Percentiles rank a stretch among this genome's conserved stretches.
phyloP scores from a whole-genome alignment of 768 basidiomycete species.

The Hydnomerulius pinastri region DNA sequence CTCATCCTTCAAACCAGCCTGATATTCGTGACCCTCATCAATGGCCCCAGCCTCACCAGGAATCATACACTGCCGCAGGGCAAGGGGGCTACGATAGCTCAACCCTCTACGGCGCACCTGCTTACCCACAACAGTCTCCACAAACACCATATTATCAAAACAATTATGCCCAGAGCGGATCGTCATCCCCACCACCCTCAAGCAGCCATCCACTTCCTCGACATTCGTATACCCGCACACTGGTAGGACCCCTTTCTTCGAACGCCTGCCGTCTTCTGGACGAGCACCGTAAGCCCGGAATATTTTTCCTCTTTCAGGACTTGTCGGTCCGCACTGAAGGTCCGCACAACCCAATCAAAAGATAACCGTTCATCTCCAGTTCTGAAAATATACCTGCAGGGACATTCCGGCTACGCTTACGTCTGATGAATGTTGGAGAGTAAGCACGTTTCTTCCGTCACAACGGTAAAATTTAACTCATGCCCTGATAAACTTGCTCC shows the following conservation, averaged over 20 bases:
- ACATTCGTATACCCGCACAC: constrained; percentile 79
- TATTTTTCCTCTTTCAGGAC: constrained; percentile 96
- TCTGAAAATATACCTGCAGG: constrained; percentile 46
- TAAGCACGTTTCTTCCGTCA: constrained; percentile 50
- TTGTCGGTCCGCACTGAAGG: constrained; percentile 93
- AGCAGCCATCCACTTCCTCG: constrained; percentile 51
- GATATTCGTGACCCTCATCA: constrained; percentile 40
- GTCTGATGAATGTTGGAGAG: constrained; percentile 90
- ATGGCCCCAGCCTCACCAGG: constrained; percentile 31
- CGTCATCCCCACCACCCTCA: constrained; percentile 32
- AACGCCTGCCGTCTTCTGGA: constrained; percentile 85
- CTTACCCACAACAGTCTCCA: constrained; percentile 30
- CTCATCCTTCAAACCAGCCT: constrained; percentile 35
- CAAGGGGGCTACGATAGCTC: constrained; percentile 28
- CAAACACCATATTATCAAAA: constrained; percentile 33
- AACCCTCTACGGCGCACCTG: constrained; percentile 23
- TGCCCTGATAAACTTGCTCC: constrained; percentile 23
- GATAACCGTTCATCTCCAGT: constrained; percentile 22
- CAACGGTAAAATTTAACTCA: constrained; percentile 18
- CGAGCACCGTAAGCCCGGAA: constrained; percentile 81
- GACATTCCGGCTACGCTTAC: constrained; percentile 80
- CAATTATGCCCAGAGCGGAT: constrained; percentile 23
- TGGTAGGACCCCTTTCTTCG: constrained; percentile 87
- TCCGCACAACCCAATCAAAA: constrained; percentile 37
- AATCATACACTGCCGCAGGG: constrained; percentile 28